These are phyloP conservation scores for Hibiscus tridactylites DNA, from an alignment of 345 rosid species.

Conservation along the genomic window DNA sequence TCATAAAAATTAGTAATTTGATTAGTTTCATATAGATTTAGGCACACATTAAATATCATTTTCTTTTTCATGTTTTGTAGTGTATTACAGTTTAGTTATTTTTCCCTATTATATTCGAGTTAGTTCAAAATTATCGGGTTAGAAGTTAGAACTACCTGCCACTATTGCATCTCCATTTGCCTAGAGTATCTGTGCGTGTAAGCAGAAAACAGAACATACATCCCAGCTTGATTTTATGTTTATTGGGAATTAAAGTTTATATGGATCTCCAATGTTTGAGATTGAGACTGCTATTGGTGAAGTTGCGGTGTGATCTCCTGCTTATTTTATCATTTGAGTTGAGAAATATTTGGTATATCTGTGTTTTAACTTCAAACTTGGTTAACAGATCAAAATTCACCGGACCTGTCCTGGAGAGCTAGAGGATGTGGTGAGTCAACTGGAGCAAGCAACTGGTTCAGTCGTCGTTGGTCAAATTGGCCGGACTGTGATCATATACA, in stretches of 20 bases:
- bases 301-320: not conserved
- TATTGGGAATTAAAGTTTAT: not conserved
- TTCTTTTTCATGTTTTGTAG: not conserved
- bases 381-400: constrained; percentile 64
- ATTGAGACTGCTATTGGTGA: not conserved
- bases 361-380: not conserved
- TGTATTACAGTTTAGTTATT: not conserved
- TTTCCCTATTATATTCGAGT: not conserved
- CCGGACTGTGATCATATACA: constrained; percentile 68
- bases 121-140: not conserved
- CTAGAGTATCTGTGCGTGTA: not conserved
- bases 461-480: constrained; percentile 66
- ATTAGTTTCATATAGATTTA: too few relatives aligned
- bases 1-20: not conserved
- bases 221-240: not conserved
- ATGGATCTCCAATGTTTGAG: not conserved
- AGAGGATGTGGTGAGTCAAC: constrained; percentile 49
- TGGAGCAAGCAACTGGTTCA: constrained; percentile 66
- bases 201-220: not conserved
- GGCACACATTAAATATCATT: too few relatives aligned
- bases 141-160: not conserved
- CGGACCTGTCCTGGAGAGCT: constrained; percentile 74
- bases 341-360: not conserved
- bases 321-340: not conserved
- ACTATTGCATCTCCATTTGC: not conserved